These are phyloP conservation scores for Hawksworthiomyces lignivorus DNA, from an alignment of 2,329 filamentous ascomycete genomes.

Conservation along the genomic window DNA sequence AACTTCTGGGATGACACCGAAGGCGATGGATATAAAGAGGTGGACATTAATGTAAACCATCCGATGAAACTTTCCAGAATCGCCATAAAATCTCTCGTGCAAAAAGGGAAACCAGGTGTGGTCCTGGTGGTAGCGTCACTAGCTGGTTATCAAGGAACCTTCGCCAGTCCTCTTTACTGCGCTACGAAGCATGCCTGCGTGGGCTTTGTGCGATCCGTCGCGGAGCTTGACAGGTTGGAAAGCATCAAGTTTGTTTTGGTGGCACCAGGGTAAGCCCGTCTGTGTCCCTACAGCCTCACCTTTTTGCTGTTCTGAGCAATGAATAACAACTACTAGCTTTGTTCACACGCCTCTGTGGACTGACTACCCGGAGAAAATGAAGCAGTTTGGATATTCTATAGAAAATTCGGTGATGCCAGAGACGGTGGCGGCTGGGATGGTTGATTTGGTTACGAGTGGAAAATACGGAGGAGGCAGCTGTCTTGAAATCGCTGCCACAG, in stretches of 20 bases:
- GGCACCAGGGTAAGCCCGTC: not conserved
- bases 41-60: slow-evolving; percentile 29
- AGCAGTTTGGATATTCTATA: slow-evolving; percentile 2
- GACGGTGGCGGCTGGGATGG: slow-evolving; percentile 1
- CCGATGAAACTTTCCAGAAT: slow-evolving; percentile 32
- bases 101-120: slow-evolving; percentile 26
- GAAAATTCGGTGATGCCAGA: slow-evolving; percentile 3
- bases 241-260: slow-evolving; percentile 5
- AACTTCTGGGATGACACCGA: slow-evolving; percentile 30
- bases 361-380: slow-evolving; percentile 5
- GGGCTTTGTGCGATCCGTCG: slow-evolving; percentile 29
- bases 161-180: slow-evolving; percentile 25
- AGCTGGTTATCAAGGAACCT: slow-evolving; percentile 23
- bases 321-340: not conserved
- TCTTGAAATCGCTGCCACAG: not conserved
- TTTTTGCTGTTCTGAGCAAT: not conserved
- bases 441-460: not conserved
- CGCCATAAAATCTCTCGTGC: slow-evolving; percentile 24
- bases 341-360: slow-evolving; percentile 7
- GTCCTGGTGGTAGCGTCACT: slow-evolving; percentile 25
- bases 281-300: not conserved
- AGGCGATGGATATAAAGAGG: slow-evolving; percentile 20
- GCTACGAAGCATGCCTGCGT: slow-evolving; percentile 31
- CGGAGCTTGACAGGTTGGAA: slow-evolving; percentile 5
- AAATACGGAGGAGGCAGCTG: slow-evolving; percentile 5